These are phyloP conservation scores for Coemansia sp. DNA, from an alignment of 192 early-diverging fungal species.

Conservation along the genomic window DNA sequence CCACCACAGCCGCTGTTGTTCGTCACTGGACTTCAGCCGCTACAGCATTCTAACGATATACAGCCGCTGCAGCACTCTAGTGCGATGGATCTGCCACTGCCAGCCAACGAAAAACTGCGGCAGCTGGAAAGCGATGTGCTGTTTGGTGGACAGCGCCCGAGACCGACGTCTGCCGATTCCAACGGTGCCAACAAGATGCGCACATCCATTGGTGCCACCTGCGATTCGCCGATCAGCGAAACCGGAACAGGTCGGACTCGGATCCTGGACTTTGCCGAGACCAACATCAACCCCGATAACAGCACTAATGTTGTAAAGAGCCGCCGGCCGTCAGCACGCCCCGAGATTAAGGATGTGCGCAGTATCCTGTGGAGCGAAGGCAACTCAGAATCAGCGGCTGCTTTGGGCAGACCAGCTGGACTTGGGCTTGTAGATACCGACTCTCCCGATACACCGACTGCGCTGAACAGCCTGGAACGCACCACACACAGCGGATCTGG, in stretches of 20 bases:
- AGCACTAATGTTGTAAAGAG: neutral
- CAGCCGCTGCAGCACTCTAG: neutral
- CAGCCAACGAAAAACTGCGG: constrained; percentile 26
- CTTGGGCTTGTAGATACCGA: constrained; percentile 8
- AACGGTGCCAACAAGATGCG: neutral
- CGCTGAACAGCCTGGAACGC: constrained; percentile 24
- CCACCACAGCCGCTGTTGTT: too few relatives aligned
- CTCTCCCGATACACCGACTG: constrained; percentile 7
- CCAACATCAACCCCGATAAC: constrained; percentile 10
- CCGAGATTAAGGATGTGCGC: constrained; percentile 43
- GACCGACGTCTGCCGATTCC: neutral
- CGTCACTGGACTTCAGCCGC: neutral
- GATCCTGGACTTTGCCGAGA: constrained; percentile 46
- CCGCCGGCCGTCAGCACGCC: constrained; percentile 38
- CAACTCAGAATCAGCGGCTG: constrained; percentile 12
- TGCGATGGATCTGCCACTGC: constrained; percentile 11
- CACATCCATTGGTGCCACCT: neutral
- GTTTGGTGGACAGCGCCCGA: constrained; percentile 17
- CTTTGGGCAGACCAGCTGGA: neutral
- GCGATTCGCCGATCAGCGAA: constrained; percentile 45
- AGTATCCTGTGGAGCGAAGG: constrained; percentile 34
- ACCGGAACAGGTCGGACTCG: constrained; percentile 47
- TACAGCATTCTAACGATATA: neutral
- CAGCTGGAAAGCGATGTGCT: constrained; percentile 31
- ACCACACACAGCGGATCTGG: neutral